Base-by-base conservation (phyloP, 306 rosid genomes). In the Cucurbita argyrosperma region DNA sequence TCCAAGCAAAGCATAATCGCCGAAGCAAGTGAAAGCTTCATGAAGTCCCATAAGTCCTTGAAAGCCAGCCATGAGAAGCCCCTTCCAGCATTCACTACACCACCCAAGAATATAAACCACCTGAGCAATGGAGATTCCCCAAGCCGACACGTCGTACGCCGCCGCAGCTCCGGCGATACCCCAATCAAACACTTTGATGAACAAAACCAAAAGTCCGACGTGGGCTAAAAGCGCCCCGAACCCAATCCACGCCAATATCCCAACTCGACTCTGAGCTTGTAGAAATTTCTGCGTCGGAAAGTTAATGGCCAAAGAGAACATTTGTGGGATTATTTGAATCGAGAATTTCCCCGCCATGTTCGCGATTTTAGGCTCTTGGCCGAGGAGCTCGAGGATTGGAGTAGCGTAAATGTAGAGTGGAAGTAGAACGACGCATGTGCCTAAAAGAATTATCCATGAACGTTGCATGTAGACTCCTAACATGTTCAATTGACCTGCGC, bases 1-100 rank as follows among this genome's bases (percentile, higher is more conserved):
- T 95, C 99, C 4, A 95, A 64, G 80, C 99, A 95, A 79, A 95
- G 90, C 99, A 95, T 95, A 18, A 95, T 18, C 1, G 99, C 99
- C 1, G 99, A 95, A 79, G 97, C 99, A 54, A 91, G 35, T 55
- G 97, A 95, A 54, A 95, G 84, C 63, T 81, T 95, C 6, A 84
- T 84, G 78, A 95, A 95, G 0, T 84, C 79, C 99, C 99, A 91
- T 56, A 95, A 75, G 38, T 95, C 96, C 84, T 78, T 87, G 23
- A 91, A 89, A 5, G 99, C 99, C 13, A 91, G 65, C 91, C 91
- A 87, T 4, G 99, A 89, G 83, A 95, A 76, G 6, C 99, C 99
- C 99, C 21, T 56, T 90, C 99, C 99, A 94, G 2, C 95, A 88
- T 19, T 91, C 96, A 8, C 76, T 63, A 61, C 96, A 95, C 92